Base-by-base conservation (phyloP, 768 basidiomycete genomes). In the Coprinopsis strossmayeri region DNA sequence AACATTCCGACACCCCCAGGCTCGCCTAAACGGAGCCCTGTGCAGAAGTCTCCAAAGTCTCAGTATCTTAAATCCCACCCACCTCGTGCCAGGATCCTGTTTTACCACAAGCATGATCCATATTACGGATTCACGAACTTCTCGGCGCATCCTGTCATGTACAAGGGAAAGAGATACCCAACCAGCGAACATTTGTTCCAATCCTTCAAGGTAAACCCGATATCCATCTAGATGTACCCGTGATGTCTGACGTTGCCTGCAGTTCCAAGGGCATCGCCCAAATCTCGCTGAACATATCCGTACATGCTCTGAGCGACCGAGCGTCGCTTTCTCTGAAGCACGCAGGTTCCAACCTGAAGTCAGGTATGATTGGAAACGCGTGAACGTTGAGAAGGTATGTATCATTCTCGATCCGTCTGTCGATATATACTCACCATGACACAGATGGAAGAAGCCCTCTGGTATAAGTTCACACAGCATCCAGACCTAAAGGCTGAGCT, bases 171-270 rank as follows among this genome's bases (percentile, higher is more conserved):
- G 58, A 69, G 64, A 46, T 88, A 87, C 58, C 82, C 84, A 1
- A 88, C 85, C 0, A 82, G 82, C 58, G 86, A 87, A 59, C 86
- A 87, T 61, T 72, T 87, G 10, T 87, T 85, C 57, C 85, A 87
- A 55, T 81, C 85, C 2, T 76, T 86, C 66, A 87, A 85, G 61
- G 82, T 81, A 47, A n/a, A n/a, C n/a, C n/a, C n/a, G n/a, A n/a
- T n/a, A n/a, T n/a, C n/a, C n/a, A n/a, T n/a, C n/a, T n/a, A n/a
- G n/a, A n/a, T n/a, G n/a, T n/a, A n/a, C n/a, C n/a, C n/a, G n/a
- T n/a, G n/a, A n/a, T n/a, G n/a, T n/a, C n/a, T n/a, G n/a, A n/a
- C 30, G 9, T 32, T 32, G 25, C 51, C 39, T 21, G 5, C 51
- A 86, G 81, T 87, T 87, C 54, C 68, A 82, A 49, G 70, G 72